phyloP scores from a whole-genome alignment of 805 yeast species.

The Pichia nakasei region DNA sequence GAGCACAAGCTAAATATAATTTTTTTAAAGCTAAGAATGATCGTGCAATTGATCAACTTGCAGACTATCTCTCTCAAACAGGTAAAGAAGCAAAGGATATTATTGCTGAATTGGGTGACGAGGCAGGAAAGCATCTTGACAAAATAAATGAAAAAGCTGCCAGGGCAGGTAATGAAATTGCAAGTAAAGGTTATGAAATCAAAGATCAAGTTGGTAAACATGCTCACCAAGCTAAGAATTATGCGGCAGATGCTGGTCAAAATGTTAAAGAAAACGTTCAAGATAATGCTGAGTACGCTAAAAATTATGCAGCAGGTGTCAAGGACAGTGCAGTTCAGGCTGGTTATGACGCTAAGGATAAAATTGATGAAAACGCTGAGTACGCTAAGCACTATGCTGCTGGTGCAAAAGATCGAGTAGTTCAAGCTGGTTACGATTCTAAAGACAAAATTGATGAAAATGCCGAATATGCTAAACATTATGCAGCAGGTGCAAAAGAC shows the following conservation, averaged over 20 bases:
- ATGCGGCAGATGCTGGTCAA: constrained; percentile 2
- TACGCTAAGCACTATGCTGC: neutral
- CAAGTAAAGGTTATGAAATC: neutral
- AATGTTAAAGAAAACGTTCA: neutral
- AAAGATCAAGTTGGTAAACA: neutral
- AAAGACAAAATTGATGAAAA: constrained; percentile 2
- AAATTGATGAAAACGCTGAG: neutral
- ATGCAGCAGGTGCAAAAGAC: neutral
- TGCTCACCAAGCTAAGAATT: neutral
- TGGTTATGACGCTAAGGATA: constrained; percentile 14
- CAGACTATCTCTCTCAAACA: constrained; percentile 5
- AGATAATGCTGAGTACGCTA: constrained; percentile 6
- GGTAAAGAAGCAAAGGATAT: neutral
- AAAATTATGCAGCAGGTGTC: constrained; percentile 1
- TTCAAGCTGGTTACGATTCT: constrained; percentile 4
- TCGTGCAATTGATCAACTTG: constrained; percentile 15
- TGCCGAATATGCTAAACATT: neutral
- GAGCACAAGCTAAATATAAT: constrained; percentile 18
- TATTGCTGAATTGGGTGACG: neutral
- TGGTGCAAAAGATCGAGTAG: neutral
- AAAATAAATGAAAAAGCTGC: neutral
- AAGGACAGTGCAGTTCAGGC: constrained; percentile 4
- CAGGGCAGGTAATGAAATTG: neutral
- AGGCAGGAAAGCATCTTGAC: neutral
- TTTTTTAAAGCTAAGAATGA: constrained; percentile 12